These are phyloP conservation scores for Neopestalotiopsis clavispora DNA, from an alignment of 2,329 filamentous ascomycete genomes.

Conservation along the genomic window DNA sequence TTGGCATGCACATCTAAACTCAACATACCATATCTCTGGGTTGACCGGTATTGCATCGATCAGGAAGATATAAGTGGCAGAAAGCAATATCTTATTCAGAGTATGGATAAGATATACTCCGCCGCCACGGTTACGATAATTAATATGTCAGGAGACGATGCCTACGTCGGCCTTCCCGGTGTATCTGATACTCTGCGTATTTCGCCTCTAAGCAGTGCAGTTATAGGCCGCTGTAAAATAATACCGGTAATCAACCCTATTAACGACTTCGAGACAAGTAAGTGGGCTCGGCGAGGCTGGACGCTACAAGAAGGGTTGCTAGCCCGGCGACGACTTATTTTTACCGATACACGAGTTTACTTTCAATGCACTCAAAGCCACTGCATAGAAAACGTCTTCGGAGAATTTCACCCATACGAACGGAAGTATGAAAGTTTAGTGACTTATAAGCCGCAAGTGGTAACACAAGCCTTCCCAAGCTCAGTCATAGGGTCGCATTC, in stretches of 20 bases:
- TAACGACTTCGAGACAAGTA: background rate
- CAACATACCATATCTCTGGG: background rate
- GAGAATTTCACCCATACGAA: no score
- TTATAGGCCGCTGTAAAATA: background rate
- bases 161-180: background rate
- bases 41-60: background rate
- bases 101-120: background rate
- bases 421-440: no score
- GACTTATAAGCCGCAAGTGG: no score
- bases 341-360: background rate
- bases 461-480: background rate
- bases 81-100: background rate
- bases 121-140: background rate
- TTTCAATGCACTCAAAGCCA: background rate
- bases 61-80: background rate
- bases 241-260: background rate
- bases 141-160: background rate
- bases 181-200: background rate
- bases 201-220: background rate
- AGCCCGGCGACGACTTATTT: background rate
- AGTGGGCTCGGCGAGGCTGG: background rate
- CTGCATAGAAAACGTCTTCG: background rate
- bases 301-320: background rate
- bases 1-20: background rate
- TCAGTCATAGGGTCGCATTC: background rate